Percentiles rank a stretch among this genome's conserved stretches.
Conservation (phyloP, 2,329 filamentous ascomycete genomes). For the Ascochyta fabae region DNA sequence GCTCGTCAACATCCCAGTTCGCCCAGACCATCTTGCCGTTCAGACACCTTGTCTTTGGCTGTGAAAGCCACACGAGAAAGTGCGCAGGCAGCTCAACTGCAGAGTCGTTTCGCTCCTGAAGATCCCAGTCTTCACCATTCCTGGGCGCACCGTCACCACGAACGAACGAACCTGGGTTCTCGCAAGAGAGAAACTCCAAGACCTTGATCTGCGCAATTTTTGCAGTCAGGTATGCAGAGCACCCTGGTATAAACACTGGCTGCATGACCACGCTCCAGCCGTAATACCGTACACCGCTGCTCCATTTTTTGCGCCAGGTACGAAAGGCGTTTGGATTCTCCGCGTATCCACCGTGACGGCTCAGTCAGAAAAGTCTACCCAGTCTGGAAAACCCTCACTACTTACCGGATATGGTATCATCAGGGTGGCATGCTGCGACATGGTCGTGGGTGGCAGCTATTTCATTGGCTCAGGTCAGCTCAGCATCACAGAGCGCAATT, state of each 20-base stretch:
- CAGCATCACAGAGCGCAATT: no score
- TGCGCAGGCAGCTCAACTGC: slow-evolving; percentile 10
- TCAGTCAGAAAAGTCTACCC: no score
- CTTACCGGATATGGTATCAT: no score
- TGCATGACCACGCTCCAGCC: neutral
- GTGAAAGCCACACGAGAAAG: slow-evolving; percentile 7
- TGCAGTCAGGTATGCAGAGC: no score
- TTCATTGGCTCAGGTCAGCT: no score
- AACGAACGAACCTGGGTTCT: slow-evolving; percentile 47
- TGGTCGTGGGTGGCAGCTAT: no score
- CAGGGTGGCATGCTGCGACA: no score
- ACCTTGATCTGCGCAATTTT: slow-evolving; percentile 32
- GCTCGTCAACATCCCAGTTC: slow-evolving; percentile 37
- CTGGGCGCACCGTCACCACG: slow-evolving; percentile 43
- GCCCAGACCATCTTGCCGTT: slow-evolving; percentile 27
- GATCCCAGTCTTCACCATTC: slow-evolving; percentile 45
- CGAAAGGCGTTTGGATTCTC: slow-evolving; percentile 9
- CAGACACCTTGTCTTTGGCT: slow-evolving; percentile 21
- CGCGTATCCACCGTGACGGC: no score
- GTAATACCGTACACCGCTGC: slow-evolving; percentile 4
- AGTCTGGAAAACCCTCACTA: no score
- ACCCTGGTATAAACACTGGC: no score
- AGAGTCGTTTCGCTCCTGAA: slow-evolving; percentile 1
- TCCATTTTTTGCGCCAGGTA: slow-evolving; percentile 17
- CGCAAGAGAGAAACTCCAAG: slow-evolving; percentile 39